Percentiles rank a stretch among this genome's conserved stretches.
These are phyloP conservation scores for Sphaerosporella brunnea DNA, from an alignment of 495 filamentous ascomycete genomes.

Conservation along the genomic window DNA sequence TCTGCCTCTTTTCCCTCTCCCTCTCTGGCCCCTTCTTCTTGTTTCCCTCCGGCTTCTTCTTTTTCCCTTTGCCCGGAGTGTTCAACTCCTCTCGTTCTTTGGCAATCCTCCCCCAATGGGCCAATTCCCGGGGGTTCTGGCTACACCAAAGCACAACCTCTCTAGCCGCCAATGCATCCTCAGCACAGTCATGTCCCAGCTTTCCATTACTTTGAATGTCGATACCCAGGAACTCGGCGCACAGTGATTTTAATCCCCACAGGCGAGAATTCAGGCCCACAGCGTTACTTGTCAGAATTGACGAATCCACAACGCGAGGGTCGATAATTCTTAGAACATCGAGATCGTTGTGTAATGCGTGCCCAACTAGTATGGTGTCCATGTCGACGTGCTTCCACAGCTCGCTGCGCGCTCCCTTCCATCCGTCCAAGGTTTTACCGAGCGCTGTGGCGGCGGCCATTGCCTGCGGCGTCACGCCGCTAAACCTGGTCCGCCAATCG, in stretches of 20 bases:
- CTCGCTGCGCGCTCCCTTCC: constrained; percentile 28
- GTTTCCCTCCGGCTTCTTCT: too few species aligned
- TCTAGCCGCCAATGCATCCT: constrained; percentile 30
- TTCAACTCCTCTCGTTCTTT: constrained; percentile 6
- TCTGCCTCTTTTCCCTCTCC: too few species aligned
- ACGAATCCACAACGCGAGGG: constrained; percentile 29
- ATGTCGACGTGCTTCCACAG: constrained; percentile 30
- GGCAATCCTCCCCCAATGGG: not conserved
- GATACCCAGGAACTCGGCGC: constrained; percentile 22
- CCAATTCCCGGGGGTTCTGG: constrained; percentile 14
- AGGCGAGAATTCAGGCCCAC: not conserved
- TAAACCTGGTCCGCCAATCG: constrained; percentile 28
- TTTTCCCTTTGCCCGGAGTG: too few species aligned
- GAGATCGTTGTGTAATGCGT: constrained; percentile 31
- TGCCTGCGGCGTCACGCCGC: constrained; percentile 26
- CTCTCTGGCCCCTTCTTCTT: too few species aligned
- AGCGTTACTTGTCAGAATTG: constrained; percentile 9
- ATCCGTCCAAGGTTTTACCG: constrained; percentile 28
- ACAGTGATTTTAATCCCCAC: constrained; percentile 26
- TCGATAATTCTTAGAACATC: constrained; percentile 32
- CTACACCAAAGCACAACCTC: constrained; percentile 30
- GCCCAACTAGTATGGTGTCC: constrained; percentile 33
- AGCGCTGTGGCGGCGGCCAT: constrained; percentile 25
- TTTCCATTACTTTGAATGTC: constrained; percentile 26
- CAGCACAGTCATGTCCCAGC: constrained; percentile 28